Evolutionary conservation across 495 filamentous ascomycete genomes (phyloP).

Genomic region (Penicillium soppii): DNA sequence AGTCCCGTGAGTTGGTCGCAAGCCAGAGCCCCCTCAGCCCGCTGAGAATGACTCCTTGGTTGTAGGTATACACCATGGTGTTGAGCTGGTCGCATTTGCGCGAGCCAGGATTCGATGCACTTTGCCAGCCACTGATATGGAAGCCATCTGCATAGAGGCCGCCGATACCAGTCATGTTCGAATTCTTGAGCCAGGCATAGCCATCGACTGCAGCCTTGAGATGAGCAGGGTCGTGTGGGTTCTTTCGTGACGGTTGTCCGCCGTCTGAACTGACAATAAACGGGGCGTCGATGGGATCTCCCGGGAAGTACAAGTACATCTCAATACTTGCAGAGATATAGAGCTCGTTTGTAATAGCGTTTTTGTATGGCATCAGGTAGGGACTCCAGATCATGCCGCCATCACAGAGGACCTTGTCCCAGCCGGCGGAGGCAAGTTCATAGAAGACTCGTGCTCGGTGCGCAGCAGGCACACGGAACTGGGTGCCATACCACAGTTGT

Average conservation of each 20-base stretch:
- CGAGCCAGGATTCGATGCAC: slow-evolving; percentile 45
- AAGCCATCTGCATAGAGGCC: slow-evolving; percentile 89
- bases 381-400: slow-evolving; percentile 97
- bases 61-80: slow-evolving; percentile 93
- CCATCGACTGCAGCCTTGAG: slow-evolving; percentile 70
- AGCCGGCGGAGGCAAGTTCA: slow-evolving; percentile 73
- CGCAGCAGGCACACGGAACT: slow-evolving; percentile 77
- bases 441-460: slow-evolving; percentile 90
- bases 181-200: slow-evolving; percentile 74
- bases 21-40: slow-evolving; percentile 79
- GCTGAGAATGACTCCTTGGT: slow-evolving; percentile 91
- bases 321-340: slow-evolving; percentile 78
- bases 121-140: slow-evolving; percentile 71
- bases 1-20: slow-evolving; percentile 61
- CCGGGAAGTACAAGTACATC: slow-evolving; percentile 92
- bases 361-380: slow-evolving; percentile 82
- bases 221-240: slow-evolving; percentile 63
- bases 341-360: slow-evolving; percentile 94
- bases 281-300: slow-evolving; percentile 69
- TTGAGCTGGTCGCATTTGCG: slow-evolving; percentile 73
- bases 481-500: slow-evolving; percentile 65
- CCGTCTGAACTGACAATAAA: slow-evolving; percentile 40
- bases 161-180: slow-evolving; percentile 77
- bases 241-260: slow-evolving; percentile 15
- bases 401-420: slow-evolving; percentile 78